Conservation (phyloP, 73 alveolate genomes). For the Tetrahymena elliotti region DNA sequence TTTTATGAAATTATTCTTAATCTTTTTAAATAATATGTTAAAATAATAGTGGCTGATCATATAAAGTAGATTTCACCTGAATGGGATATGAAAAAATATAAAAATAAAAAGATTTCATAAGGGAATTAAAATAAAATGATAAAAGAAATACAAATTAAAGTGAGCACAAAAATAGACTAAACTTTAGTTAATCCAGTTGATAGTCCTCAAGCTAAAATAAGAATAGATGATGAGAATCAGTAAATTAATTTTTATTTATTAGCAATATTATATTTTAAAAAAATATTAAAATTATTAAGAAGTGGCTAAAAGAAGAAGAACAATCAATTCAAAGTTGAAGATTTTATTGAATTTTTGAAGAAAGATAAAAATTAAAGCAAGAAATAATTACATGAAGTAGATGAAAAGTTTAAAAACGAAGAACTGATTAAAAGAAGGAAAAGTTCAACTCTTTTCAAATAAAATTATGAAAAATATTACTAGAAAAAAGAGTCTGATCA, state of each 20-base stretch:
- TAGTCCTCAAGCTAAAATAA: neutral
- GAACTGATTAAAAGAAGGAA: neutral
- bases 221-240: neutral
- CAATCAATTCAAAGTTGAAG: neutral
- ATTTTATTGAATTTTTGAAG: neutral
- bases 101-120: neutral
- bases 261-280: neutral
- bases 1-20: too few relatives aligned
- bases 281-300: neutral
- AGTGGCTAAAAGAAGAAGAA: neutral
- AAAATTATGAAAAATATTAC: neutral
- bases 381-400: neutral
- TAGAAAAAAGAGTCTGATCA: neutral
- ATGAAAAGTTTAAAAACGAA: neutral
- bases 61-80: neutral
- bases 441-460: neutral
- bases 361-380: neutral
- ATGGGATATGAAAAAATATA: neutral
- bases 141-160: neutral
- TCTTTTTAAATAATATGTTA: too few relatives aligned
- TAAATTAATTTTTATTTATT: neutral
- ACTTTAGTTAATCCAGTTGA: neutral
- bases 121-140: neutral
- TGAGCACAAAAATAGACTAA: neutral
- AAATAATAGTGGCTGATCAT: neutral